Percentiles rank a stretch among this genome's conserved stretches.
phyloP scores from a whole-genome alignment of 495 filamentous ascomycete genomes.

The Pyrenula massariospora region DNA sequence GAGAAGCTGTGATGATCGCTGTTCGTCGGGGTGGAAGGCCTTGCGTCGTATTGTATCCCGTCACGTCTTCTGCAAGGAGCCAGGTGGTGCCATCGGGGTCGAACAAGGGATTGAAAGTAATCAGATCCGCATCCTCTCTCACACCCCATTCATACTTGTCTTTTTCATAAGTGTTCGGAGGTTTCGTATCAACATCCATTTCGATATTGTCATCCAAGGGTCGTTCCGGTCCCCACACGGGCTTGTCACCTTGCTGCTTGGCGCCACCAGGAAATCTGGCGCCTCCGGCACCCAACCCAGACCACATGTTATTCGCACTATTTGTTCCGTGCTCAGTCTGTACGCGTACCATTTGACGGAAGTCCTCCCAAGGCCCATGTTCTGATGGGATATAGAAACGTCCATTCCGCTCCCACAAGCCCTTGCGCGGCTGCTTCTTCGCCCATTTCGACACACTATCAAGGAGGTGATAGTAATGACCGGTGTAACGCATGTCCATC shows the following conservation, averaged over 20 bases:
- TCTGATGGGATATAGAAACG: slow-evolving; percentile 85
- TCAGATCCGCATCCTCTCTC: slow-evolving; percentile 84
- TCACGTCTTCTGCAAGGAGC: slow-evolving; percentile 77
- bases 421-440: slow-evolving; percentile 72
- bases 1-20: slow-evolving; percentile 75
- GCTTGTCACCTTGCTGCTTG: slow-evolving; percentile 48
- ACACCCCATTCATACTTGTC: slow-evolving; percentile 83
- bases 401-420: slow-evolving; percentile 84
- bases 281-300: slow-evolving; percentile 24
- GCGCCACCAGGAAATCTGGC: slow-evolving; percentile 25
- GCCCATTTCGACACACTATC: slow-evolving; percentile 64
- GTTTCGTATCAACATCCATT: slow-evolving; percentile 56
- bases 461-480: slow-evolving; percentile 91
- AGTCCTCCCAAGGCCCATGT: slow-evolving; percentile 87
- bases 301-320: slow-evolving; percentile 62
- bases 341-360: slow-evolving; percentile 81
- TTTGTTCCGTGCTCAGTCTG: slow-evolving; percentile 76
- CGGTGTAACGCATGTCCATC: slow-evolving; percentile 91
- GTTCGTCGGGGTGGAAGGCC: slow-evolving; percentile 67
- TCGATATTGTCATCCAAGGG: slow-evolving; percentile 56
- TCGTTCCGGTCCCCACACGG: slow-evolving; percentile 76
- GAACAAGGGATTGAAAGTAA: slow-evolving; percentile 89
- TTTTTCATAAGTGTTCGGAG: slow-evolving; percentile 58
- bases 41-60: slow-evolving; percentile 66
- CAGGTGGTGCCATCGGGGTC: slow-evolving; percentile 82